phyloP scores from a whole-genome alignment of 768 basidiomycete species.

The Serendipita vermifera region DNA sequence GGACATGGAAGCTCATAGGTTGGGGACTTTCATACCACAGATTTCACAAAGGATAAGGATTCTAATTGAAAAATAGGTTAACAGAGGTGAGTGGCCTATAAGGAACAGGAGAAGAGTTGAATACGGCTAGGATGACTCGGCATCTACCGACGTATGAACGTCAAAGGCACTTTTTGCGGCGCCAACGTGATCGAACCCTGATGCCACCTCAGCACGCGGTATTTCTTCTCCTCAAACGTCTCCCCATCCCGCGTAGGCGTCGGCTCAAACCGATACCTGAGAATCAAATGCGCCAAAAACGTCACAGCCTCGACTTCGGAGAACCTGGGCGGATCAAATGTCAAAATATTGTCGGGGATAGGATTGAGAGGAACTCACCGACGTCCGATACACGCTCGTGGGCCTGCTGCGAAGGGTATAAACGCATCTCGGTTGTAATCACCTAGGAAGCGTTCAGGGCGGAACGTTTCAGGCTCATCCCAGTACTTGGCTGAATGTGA shows the following conservation, averaged over 20 bases:
- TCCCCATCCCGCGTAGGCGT: background rate
- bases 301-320: background rate
- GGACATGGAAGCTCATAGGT: no score
- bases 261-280: background rate
- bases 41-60: no score
- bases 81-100: no score
- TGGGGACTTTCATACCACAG: no score
- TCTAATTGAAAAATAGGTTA: no score
- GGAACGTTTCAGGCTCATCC: constrained; percentile 9
- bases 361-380: background rate
- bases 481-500: constrained; percentile 11
- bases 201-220: background rate
- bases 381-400: constrained; percentile 6
- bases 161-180: background rate
- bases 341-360: background rate
- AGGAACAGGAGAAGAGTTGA: no score
- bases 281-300: background rate
- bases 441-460: constrained; percentile 11
- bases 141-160: background rate
- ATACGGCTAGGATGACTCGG: no score
- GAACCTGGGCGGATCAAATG: background rate
- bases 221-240: background rate
- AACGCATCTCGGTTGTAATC: constrained; percentile 11
- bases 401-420: constrained; percentile 9
- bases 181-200: background rate